phyloP scores from a whole-genome alignment of 345 rosid species.

The Populus euphratica region DNA sequence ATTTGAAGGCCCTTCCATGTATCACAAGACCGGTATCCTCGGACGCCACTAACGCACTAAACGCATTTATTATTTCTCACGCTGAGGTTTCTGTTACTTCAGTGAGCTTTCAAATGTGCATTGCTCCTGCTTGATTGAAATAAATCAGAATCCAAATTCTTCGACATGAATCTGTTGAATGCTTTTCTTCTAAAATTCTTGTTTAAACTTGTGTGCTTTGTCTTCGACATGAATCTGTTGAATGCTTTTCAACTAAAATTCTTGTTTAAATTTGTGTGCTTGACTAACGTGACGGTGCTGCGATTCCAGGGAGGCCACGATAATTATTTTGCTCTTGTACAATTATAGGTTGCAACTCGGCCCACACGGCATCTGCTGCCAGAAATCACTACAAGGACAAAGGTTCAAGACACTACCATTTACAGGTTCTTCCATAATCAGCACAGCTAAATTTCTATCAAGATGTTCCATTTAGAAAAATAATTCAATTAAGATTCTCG shows the following conservation, averaged over 20 bases:
- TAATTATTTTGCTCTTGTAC: neutral
- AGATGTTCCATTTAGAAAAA: too few species aligned
- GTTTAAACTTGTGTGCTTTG: neutral
- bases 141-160: neutral
- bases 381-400: too few species aligned
- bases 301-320: neutral
- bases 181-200: neutral
- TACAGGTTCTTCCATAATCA: too few species aligned
- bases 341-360: too few species aligned
- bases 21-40: constrained; percentile 23
- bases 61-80: neutral
- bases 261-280: neutral
- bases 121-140: neutral
- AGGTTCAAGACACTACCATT: too few species aligned
- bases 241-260: neutral
- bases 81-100: neutral
- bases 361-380: too few species aligned
- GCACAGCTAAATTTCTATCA: too few species aligned
- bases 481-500: too few species aligned
- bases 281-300: neutral
- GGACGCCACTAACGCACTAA: neutral
- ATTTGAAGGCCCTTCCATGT: constrained; percentile 17
- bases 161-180: neutral
- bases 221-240: neutral
- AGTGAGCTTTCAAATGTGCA: neutral